These are phyloP conservation scores for Aegilops sharonensis DNA, from an alignment of 176 grass and related monocot species.

Conservation along the genomic window DNA sequence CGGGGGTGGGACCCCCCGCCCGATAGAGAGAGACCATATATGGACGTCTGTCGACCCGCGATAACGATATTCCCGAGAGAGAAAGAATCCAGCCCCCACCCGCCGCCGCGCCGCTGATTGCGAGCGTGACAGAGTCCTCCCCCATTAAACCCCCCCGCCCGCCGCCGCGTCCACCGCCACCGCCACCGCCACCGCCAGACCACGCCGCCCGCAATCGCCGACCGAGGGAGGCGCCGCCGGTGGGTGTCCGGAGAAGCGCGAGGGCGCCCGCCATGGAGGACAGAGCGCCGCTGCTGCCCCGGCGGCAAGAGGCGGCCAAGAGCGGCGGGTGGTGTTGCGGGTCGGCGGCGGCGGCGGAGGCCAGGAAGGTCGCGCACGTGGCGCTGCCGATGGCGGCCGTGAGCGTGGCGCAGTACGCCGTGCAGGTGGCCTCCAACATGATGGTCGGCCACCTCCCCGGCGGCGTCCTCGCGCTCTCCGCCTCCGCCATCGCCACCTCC, in stretches of 20 bases:
- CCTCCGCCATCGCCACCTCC: constrained; percentile 79
- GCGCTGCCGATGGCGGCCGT: constrained; percentile 60
- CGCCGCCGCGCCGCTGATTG: constrained; percentile 42
- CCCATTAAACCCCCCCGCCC: neutral
- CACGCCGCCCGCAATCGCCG: neutral
- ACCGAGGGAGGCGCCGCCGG: neutral
- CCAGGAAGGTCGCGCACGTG: constrained; percentile 39
- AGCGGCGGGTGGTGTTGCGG: constrained; percentile 22
- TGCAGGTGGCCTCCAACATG: constrained; percentile 91
- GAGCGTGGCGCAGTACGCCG: constrained; percentile 52
- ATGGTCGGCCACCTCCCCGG: constrained; percentile 91
- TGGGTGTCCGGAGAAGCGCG: neutral
- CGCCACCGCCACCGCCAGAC: neutral
- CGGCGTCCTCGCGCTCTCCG: constrained; percentile 69
- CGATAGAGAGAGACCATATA: neutral
- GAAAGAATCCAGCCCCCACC: neutral
- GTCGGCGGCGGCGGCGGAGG: constrained; percentile 29
- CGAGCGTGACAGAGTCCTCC: neutral
- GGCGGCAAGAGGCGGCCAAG: neutral
- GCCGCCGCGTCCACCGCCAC: neutral
- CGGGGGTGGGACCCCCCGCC: neutral
- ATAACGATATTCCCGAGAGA: neutral
- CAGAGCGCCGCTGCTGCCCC: constrained; percentile 25
- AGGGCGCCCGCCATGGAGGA: constrained; percentile 28
- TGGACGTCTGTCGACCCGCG: neutral